Percentiles rank a stretch among this genome's conserved stretches.
These are phyloP conservation scores for Nicotiana undulata DNA, from an alignment of 257 asterid genomes.

Conservation along the genomic window DNA sequence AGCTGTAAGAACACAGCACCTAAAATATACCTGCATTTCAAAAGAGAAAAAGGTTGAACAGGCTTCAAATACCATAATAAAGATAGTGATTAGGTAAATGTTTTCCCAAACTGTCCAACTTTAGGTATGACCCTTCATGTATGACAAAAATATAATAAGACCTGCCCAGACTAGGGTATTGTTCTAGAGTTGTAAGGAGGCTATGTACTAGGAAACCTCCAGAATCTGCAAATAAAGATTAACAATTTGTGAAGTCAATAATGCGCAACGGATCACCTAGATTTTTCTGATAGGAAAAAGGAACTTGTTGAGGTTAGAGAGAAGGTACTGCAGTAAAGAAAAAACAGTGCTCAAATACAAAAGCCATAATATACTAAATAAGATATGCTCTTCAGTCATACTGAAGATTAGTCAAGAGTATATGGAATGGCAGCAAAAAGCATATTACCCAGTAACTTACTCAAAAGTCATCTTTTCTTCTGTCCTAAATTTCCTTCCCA, in stretches of 20 bases:
- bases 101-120: not conserved
- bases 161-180: not conserved
- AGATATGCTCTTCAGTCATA: no score
- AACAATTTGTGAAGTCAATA: not conserved
- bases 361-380: not conserved
- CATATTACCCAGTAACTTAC: not conserved
- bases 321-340: not conserved
- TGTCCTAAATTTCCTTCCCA: not conserved
- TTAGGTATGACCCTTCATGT: not conserved
- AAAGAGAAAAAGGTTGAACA: not conserved
- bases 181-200: not conserved
- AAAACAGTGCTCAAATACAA: not conserved
- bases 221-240: not conserved
- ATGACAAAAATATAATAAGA: not conserved
- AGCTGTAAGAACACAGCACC: slow-evolving; percentile 85
- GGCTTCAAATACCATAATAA: not conserved
- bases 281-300: not conserved
- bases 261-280: not conserved
- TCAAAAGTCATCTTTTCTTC: not conserved
- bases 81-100: slow-evolving; percentile 7
- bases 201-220: not conserved
- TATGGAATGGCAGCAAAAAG: no score
- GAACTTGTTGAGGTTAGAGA: not conserved
- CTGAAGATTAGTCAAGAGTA: no score
- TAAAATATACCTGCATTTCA: slow-evolving; percentile 55